These are phyloP conservation scores for Phytophthora brassicae DNA, from an alignment of 352 stramenopile genomes.

Conservation along the genomic window DNA sequence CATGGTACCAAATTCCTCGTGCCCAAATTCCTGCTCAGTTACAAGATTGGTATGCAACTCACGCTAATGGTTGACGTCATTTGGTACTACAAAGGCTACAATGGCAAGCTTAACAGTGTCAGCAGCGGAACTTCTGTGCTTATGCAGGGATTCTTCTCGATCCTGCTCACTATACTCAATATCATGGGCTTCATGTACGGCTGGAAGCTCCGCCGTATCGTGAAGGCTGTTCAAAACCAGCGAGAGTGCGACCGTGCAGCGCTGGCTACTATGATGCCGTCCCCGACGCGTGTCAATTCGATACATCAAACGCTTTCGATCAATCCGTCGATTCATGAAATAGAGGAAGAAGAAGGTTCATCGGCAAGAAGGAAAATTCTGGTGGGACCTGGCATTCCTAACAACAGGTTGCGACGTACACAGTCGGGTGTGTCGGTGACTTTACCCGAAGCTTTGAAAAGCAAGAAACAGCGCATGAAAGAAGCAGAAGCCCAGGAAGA, in stretches of 20 bases:
- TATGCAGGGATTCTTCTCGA: conserved; percentile 87
- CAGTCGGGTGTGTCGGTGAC: conserved; percentile 25
- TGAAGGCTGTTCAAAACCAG: conserved; percentile 83
- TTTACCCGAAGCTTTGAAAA: conserved; percentile 29
- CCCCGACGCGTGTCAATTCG: conserved; percentile 39
- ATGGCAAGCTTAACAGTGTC: conserved; percentile 80
- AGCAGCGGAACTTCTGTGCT: conserved; percentile 78
- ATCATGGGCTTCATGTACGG: conserved; percentile 79
- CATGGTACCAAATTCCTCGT: conserved; percentile 88
- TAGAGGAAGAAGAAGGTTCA: conserved; percentile 42
- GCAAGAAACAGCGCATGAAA: conserved; percentile 29
- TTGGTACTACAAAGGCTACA: conserved; percentile 88
- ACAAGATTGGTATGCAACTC: conserved; percentile 90
- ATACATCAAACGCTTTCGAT: conserved; percentile 65
- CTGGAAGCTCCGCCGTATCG: conserved; percentile 86
- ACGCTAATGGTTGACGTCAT: conserved; percentile 84
- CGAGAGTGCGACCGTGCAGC: conserved; percentile 78
- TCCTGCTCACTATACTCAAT: conserved; percentile 79
- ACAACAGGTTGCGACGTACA: conserved; percentile 20
- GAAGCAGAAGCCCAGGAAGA: conserved; percentile 30
- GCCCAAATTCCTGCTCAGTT: conserved; percentile 83
- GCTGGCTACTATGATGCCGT: conserved; percentile 78
- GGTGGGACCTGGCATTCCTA: conserved; percentile 34
- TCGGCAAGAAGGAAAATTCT: conserved; percentile 47
- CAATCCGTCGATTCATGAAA: conserved; percentile 43